Evolutionary conservation across 2,329 filamentous ascomycete genomes (phyloP), one percentile per base, ranked within the genome.

Genomic region (Shiraia bambusicola): DNA sequence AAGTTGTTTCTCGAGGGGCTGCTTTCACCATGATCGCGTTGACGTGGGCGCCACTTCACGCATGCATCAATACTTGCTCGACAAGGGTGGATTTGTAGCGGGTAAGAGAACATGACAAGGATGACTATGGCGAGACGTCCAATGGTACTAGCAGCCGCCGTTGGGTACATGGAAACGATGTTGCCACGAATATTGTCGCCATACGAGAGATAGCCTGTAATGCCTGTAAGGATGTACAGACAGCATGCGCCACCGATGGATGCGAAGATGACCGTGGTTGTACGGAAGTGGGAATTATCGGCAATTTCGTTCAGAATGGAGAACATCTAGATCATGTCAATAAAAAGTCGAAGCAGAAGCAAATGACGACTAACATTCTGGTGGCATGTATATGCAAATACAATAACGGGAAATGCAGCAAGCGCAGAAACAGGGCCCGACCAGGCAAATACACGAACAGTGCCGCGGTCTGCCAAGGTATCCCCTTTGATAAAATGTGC

Each of bases 371-470:
- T 53, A 72, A 93, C 88, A 66, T 98, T 98, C 63, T 98, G 93
- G 69, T 98, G 93, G 67, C 93, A 98, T 1, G 93, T 98, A 67
- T 97, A 98, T n/a, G 92, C 93, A 75, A 98, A 98, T 2, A 98
- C 88, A 42, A 97, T 91, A 38, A 98, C 90, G 0, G 93, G 93
- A 51, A 98, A 82, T 49, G 87, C 91, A 56, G 88, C 89, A 38
- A 98, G 76, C 6, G 87, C 84, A 26, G 86, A 80, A 8, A 95
- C 76, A 3, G 88, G 77, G 6, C 92, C 88, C 30, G 83, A 85
- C 85, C 89, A 95, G 48, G 81, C 74, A 49, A 96, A 77, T 22
- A 89, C 73, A 34, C 87, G 82, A 45, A 98, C 82, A 8, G 84
- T 80, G 10, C 88, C 86, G 38, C 88, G 81, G 37, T 87, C 82